Evolutionary conservation across 2,329 filamentous ascomycete species (phyloP).

Genomic region (Ascomycota sp.): DNA sequence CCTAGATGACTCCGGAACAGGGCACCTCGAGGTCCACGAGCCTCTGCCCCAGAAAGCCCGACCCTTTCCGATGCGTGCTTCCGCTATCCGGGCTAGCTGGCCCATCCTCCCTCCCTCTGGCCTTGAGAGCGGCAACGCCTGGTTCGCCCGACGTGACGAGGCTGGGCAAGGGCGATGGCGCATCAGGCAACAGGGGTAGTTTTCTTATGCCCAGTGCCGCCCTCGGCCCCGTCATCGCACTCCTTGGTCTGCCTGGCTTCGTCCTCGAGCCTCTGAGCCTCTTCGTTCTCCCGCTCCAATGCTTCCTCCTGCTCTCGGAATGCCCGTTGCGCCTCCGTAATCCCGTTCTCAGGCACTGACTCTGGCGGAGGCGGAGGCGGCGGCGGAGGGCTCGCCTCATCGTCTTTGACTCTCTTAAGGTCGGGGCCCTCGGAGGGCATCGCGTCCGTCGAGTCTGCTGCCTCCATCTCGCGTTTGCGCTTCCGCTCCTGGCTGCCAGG

Average conservation of each 20-base stretch:
- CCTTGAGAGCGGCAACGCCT: too few relatives aligned
- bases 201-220: constrained; percentile 7
- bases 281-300: constrained; percentile 31
- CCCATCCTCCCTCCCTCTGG: too few relatives aligned
- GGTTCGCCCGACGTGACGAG: too few relatives aligned
- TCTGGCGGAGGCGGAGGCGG: constrained; percentile 26
- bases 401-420: constrained; percentile 30
- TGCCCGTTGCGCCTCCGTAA: constrained; percentile 21
- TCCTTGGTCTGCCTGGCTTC: constrained; percentile 16
- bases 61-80: too few relatives aligned
- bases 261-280: constrained; percentile 30
- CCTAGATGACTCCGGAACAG: too few relatives aligned
- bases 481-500: constrained; percentile 35
- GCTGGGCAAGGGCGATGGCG: background rate
- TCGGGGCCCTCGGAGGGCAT: constrained; percentile 36
- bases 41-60: too few relatives aligned
- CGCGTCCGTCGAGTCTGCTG: constrained; percentile 18
- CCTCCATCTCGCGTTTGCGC: constrained; percentile 35
- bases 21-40: too few relatives aligned
- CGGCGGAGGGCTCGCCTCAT: constrained; percentile 22
- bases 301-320: constrained; percentile 29
- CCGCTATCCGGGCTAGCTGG: too few relatives aligned
- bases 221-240: constrained; percentile 7
- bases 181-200: constrained; percentile 4
- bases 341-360: constrained; percentile 13